phyloP scores from a whole-genome alignment of 192 early-diverging fungal genomes.

The Podila clonocystis region DNA sequence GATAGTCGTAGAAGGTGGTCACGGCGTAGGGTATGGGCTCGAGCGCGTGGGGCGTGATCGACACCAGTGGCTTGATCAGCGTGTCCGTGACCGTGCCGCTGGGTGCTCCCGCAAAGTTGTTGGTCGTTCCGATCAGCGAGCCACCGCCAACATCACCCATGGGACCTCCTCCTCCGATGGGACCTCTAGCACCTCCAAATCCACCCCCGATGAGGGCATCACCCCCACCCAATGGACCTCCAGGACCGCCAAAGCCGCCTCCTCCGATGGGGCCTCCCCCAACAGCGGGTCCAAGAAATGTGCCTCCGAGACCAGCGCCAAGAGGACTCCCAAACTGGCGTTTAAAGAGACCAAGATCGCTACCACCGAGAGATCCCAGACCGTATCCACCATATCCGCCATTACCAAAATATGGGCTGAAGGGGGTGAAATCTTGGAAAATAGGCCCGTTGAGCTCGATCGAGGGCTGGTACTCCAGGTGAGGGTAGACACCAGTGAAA shows the following conservation, averaged over 20 bases:
- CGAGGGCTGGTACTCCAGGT: slow-evolving; percentile 15
- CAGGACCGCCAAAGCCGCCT: neutral
- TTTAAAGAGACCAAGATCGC: neutral
- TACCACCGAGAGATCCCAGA: neutral
- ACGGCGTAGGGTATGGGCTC: slow-evolving; percentile 36
- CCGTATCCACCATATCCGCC: neutral
- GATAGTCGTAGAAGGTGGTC: slow-evolving; percentile 15
- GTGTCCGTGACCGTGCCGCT: slow-evolving; percentile 18
- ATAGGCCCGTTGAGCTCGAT: slow-evolving; percentile 23
- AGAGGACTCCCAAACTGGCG: slow-evolving; percentile 1
- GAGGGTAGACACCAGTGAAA: slow-evolving; percentile 25
- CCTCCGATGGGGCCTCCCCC: too few species aligned
- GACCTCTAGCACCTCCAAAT: too few species aligned
- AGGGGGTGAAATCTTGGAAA: slow-evolving; percentile 6
- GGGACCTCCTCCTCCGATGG: neutral
- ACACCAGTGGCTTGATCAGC: slow-evolving; percentile 29
- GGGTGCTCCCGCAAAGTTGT: slow-evolving; percentile 3
- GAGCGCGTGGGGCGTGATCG: slow-evolving; percentile 30
- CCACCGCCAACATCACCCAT: neutral
- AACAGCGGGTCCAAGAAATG: neutral
- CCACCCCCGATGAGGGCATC: too few species aligned
- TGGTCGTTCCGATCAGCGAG: neutral
- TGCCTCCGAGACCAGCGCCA: neutral
- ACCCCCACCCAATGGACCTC: neutral
- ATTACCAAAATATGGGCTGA: neutral